Evolutionary conservation across 1,139 yeast genomes (phyloP).

Genomic region (Nematodospora anomalae): DNA sequence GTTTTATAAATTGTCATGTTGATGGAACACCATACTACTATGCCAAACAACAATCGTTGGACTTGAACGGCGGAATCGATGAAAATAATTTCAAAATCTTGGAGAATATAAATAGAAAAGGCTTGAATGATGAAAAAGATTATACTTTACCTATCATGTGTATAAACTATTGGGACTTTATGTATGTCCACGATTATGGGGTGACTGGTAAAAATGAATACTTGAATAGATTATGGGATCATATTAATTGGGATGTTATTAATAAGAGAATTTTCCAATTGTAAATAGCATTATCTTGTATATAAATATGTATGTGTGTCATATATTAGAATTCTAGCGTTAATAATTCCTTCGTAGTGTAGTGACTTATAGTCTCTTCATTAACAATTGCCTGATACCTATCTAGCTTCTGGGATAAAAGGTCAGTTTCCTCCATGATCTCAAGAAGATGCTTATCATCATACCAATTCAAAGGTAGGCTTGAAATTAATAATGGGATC

Average conservation of each 20-base stretch:
- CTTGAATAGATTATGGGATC: constrained; percentile 72
- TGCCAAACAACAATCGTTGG: constrained; percentile 72
- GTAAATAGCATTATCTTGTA: constrained; percentile 17
- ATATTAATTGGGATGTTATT: constrained; percentile 86
- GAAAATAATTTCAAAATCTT: constrained; percentile 52
- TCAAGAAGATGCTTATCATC: constrained; percentile 26
- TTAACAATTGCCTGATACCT: constrained; percentile 23
- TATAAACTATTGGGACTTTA: constrained; percentile 84
- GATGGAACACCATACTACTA: constrained; percentile 90
- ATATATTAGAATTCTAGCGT: constrained; percentile 15
- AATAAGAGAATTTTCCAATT: constrained; percentile 57
- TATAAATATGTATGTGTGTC: too few relatives aligned
- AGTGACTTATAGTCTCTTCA: constrained; percentile 13
- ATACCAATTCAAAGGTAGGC: constrained; percentile 40
- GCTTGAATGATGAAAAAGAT: constrained; percentile 51
- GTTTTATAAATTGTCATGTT: constrained; percentile 65
- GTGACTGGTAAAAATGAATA: constrained; percentile 72
- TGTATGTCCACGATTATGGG: constrained; percentile 83
- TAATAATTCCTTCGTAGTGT: constrained; percentile 12
- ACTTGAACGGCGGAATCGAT: constrained; percentile 70
- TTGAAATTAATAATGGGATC: constrained; percentile 31
- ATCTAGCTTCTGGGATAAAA: constrained; percentile 22
- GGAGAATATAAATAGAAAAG: constrained; percentile 46
- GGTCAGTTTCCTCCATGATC: constrained; percentile 31
- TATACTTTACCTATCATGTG: constrained; percentile 78